These are phyloP conservation scores for Cocos nucifera DNA, from an alignment of 176 grass and related monocot genomes.

Conservation along the genomic window DNA sequence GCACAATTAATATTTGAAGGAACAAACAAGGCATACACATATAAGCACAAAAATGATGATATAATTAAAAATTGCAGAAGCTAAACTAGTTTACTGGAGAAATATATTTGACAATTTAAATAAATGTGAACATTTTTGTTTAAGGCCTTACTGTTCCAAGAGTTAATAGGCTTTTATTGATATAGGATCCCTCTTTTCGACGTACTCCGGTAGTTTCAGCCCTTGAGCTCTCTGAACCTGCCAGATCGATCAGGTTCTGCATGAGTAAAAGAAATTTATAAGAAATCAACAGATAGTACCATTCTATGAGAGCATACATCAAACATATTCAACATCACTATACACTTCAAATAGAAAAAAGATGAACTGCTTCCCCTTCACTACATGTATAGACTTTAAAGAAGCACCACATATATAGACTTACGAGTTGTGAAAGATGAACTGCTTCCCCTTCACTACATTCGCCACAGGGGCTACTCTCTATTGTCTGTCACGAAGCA, in stretches of 20 bases:
- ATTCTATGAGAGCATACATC: too few relatives aligned
- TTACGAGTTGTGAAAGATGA: constrained; percentile 88
- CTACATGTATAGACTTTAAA: constrained; percentile 23
- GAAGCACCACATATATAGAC: constrained; percentile 24
- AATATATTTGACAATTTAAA: too few relatives aligned
- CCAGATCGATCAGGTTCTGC: constrained; percentile 99
- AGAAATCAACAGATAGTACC: constrained; percentile 28
- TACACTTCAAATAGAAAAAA: neutral
- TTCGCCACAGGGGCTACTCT: constrained; percentile 78
- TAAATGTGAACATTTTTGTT: neutral
- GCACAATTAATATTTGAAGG: too few relatives aligned
- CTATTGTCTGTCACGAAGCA: constrained; percentile 65
- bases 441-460: constrained; percentile 79
- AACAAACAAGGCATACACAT: too few relatives aligned
- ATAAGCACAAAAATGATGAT: too few relatives aligned
- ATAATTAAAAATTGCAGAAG: too few relatives aligned
- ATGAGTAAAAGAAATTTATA: constrained; percentile 35
- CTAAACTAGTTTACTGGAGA: too few relatives aligned
- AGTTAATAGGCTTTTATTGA: constrained; percentile 99
- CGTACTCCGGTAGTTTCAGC: constrained; percentile 97
- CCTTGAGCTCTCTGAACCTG: constrained; percentile 98
- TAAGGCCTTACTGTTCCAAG: constrained; percentile 69
- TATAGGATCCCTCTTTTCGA: constrained; percentile 99
- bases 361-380: neutral
- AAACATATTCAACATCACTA: too few relatives aligned